These are phyloP conservation scores for Oryza nivara DNA, from an alignment of 176 grass and related monocot species.

Conservation along the genomic window DNA sequence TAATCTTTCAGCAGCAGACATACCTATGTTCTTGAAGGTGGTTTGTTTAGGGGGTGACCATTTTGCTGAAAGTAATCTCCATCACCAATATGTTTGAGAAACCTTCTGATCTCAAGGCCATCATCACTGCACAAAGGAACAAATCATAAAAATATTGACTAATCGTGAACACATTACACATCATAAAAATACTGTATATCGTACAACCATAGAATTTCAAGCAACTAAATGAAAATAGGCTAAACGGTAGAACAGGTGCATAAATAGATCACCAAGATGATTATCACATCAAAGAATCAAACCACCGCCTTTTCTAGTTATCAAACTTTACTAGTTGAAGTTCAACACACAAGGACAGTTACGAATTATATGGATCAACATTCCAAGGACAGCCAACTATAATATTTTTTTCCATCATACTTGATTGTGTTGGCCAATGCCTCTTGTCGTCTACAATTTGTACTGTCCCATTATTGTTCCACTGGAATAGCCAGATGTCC, in stretches of 20 bases:
- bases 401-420: neutral
- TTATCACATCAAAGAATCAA: neutral
- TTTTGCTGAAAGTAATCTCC: neutral
- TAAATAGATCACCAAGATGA: neutral
- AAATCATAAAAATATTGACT: neutral
- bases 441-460: neutral
- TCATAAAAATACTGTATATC: neutral
- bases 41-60: neutral
- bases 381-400: neutral
- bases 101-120: neutral
- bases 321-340: neutral
- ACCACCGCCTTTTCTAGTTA: neutral
- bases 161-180: neutral
- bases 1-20: neutral
- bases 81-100: neutral
- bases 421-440: neutral
- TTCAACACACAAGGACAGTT: slow-evolving; percentile 1
- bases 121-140: slow-evolving; percentile 19
- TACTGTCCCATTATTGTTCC: neutral
- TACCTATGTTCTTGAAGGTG: slow-evolving; percentile 5
- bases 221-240: slow-evolving; percentile 16
- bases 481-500: slow-evolving; percentile 1
- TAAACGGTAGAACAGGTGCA: neutral
- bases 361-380: neutral
- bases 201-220: neutral